Conservation (phyloP, 148 eudicot genomes). For the Camellia sinensis region DNA sequence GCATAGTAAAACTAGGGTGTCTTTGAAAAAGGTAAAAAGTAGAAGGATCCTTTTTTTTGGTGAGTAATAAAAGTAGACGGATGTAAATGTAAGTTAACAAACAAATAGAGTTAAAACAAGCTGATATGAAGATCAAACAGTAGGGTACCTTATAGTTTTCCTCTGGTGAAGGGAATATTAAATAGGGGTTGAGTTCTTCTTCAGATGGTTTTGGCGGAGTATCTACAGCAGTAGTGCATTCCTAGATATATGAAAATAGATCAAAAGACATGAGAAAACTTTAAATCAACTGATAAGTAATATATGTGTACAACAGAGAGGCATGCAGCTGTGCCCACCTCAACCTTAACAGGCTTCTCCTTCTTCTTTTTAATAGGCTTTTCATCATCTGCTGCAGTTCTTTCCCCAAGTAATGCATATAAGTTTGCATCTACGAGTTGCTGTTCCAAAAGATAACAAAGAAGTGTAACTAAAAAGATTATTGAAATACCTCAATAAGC, state of each 20-base stretch:
- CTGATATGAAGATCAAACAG: not conserved
- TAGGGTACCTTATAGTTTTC: constrained; percentile 71
- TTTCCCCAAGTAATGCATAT: constrained; percentile 68
- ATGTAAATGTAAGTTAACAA: not conserved
- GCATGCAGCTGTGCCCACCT: constrained; percentile 40
- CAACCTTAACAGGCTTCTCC: constrained; percentile 83
- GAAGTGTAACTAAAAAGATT: not conserved
- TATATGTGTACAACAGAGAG: not conserved
- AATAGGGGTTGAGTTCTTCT: constrained; percentile 86
- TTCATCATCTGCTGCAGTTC: constrained; percentile 94
- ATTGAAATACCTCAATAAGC: not conserved
- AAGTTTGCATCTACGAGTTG: constrained; percentile 72
- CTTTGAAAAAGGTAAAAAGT: not conserved
- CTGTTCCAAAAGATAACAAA: constrained; percentile 36
- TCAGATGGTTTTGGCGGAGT: constrained; percentile 56
- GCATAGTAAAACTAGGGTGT: not conserved
- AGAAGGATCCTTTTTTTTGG: no score
- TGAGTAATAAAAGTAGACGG: no score
- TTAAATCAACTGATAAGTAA: constrained; percentile 4
- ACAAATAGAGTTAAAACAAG: not conserved
- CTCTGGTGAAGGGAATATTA: constrained; percentile 84
- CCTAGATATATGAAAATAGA: constrained; percentile 41
- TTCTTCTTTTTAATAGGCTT: constrained; percentile 89
- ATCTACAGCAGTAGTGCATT: constrained; percentile 36
- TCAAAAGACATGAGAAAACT: not conserved